A percentile compares a stretch with the other conserved stretches of the same genome.
These are phyloP conservation scores for Nicotiana rustica DNA, from an alignment of 305 asterid genomes.

Conservation along the genomic window DNA sequence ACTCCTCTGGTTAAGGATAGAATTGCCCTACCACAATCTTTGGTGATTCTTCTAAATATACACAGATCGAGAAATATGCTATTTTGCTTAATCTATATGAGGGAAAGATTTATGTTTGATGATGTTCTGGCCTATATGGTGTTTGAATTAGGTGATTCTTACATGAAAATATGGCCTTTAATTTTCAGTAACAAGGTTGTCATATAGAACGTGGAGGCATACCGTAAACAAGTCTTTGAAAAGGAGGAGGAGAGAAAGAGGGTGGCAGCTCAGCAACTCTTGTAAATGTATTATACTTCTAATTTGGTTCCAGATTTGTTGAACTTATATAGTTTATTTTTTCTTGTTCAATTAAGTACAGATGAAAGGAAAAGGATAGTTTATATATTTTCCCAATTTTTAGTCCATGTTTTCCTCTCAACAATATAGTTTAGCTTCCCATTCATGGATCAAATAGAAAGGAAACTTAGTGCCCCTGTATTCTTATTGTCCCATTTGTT, in stretches of 20 bases:
- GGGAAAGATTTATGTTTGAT: not conserved
- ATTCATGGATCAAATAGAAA: not conserved
- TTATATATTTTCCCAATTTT: not conserved
- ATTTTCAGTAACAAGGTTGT: constrained; percentile 88
- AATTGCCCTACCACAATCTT: no score
- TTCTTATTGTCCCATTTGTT: not conserved
- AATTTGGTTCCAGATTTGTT: not conserved
- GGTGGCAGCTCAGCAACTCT: constrained; percentile 18
- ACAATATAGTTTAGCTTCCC: not conserved
- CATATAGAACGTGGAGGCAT: constrained; percentile 61
- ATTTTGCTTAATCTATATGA: not conserved
- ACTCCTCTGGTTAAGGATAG: no score
- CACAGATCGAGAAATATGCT: not conserved
- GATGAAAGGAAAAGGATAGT: not conserved
- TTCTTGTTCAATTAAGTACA: not conserved
- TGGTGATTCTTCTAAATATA: not conserved
- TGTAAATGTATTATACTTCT: constrained; percentile 28
- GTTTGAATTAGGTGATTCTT: constrained; percentile 19
- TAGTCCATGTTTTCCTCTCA: not conserved
- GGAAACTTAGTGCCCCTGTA: not conserved
- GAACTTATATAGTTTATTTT: not conserved
- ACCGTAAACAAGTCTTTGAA: not conserved
- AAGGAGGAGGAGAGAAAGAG: constrained; percentile 20
- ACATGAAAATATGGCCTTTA: not conserved
- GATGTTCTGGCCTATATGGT: not conserved